Base-by-base conservation (phyloP, 2,329 filamentous ascomycete species). In the Hymenoscyphus fraxineus region DNA sequence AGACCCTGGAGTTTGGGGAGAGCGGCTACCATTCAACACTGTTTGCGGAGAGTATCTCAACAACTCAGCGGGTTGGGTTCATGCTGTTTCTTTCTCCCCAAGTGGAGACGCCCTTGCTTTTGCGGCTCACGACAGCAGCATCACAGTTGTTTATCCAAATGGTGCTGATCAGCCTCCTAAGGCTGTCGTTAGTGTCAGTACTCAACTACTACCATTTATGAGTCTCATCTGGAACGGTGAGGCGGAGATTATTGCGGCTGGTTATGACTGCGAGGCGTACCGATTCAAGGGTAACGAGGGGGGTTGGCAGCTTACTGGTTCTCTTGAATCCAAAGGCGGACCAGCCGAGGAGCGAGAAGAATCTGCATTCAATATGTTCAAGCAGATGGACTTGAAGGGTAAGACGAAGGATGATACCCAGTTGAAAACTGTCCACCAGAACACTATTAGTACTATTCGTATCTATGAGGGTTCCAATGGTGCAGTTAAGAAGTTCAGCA, bases 371-470 rank as follows among this genome's bases (percentile, higher is more conserved):
- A 97, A 98, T 79, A 97, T 98, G 92, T 99, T 99, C 81, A 87
- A 88, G 73, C 93, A 97, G 81, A 98, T 99, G 95, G 95, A 99
- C 78, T 83, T 99, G 69, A 97, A 95, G 83, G 95, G 95, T 67
- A 96, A 96, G 79, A 81, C 83, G 63, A 92, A 92, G 75, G 93
- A 96, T 73, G 93, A 98, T 76, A 97, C 93, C 3, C 91, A 96
- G 80, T 83, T 99, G 71, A 95, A 92, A 80, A 98, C 95, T 12
- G 87, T 95, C 58, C 95, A 99, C 79, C 95, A 99, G 77, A 99
- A 99, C 80, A 97, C 93, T 32, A 91, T 99, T 75, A 92, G 86
- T 74, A 97, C 88, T 1, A 81, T 99, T 60, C 86, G 95, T 55
- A 83, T 86, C 22, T 97, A 89, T 76, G 86, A 93, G 73, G 84